phyloP scores from a whole-genome alignment of 345 rosid genomes.

The Linum usitatissimum region DNA sequence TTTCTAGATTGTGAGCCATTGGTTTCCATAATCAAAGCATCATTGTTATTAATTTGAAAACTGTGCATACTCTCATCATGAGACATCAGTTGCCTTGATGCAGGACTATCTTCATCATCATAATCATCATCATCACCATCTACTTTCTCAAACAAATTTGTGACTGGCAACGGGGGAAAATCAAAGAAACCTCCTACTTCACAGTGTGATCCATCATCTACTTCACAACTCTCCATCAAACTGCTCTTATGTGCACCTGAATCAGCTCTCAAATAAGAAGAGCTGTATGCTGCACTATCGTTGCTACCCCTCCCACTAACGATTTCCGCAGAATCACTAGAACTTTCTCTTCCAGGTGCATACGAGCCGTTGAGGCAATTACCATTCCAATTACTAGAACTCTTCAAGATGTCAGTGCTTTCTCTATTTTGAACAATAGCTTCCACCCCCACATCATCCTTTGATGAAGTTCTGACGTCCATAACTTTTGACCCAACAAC shows the following conservation, averaged over 20 bases:
- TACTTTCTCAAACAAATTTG: constrained; percentile 58
- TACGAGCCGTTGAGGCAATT: constrained; percentile 41
- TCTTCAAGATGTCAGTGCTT: constrained; percentile 32
- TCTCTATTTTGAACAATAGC: constrained; percentile 33
- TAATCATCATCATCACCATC: constrained; percentile 38
- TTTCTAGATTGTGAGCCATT: constrained; percentile 29
- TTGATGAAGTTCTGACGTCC: constrained; percentile 82
- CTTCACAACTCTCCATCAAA: constrained; percentile 34
- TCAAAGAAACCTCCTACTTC: constrained; percentile 37
- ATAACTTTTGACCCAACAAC: constrained; percentile 85
- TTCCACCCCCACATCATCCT: constrained; percentile 41
- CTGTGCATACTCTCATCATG: constrained; percentile 59
- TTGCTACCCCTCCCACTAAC: constrained; percentile 44
- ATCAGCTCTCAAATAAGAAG: constrained; percentile 37
- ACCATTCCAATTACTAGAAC: constrained; percentile 33
- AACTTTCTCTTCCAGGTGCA: constrained; percentile 41
- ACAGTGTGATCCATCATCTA: constrained; percentile 29
- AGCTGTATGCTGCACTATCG: constrained; percentile 39
- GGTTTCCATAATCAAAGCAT: constrained; percentile 64
- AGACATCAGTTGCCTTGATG: constrained; percentile 28
- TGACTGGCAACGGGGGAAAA: constrained; percentile 64
- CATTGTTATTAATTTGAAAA: constrained; percentile 64
- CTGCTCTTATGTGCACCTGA: constrained; percentile 27
- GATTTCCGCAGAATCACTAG: constrained; percentile 49
- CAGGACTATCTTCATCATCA: too few relatives aligned